phyloP scores from a whole-genome alignment of 1,284 basidiomycete genomes.

The Ceratobasidium sp. region DNA sequence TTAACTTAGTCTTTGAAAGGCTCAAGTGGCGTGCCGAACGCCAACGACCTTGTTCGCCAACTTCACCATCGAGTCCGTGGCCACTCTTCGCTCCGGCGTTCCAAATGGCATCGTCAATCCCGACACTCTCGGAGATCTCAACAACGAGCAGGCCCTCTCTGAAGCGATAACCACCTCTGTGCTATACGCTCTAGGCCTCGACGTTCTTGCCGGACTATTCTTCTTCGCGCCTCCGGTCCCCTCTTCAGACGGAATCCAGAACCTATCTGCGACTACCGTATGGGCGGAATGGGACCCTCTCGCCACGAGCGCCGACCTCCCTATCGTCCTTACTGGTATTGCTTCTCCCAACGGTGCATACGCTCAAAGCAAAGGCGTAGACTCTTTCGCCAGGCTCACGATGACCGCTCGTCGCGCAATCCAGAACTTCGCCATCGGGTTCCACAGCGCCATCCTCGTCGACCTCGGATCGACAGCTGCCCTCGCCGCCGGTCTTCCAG shows the following conservation, averaged over 20 bases:
- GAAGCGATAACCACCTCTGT: constrained; percentile 30
- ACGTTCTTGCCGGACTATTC: constrained; percentile 25
- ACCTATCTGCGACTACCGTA: constrained; percentile 9
- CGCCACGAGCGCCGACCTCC: background rate
- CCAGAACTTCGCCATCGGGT: constrained; percentile 26
- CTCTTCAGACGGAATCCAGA: background rate
- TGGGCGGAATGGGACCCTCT: constrained; percentile 44
- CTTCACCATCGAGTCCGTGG: constrained; percentile 29
- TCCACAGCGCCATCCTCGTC: constrained; percentile 29
- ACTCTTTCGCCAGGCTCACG: background rate
- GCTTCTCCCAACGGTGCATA: constrained; percentile 15
- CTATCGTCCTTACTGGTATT: constrained; percentile 19
- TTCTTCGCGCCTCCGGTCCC: constrained; percentile 13
- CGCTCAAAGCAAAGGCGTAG: background rate
- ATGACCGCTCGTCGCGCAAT: constrained; percentile 11
- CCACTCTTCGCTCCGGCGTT: constrained; percentile 20
- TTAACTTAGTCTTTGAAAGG: background rate
- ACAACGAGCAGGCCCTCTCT: constrained; percentile 19
- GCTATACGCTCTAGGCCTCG: constrained; percentile 30
- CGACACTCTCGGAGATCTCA: constrained; percentile 11
- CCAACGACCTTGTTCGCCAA: constrained; percentile 17
- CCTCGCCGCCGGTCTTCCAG: background rate
- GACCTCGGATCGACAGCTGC: constrained; percentile 31
- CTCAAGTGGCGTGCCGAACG: constrained; percentile 30
- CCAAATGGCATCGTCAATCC: constrained; percentile 32